These are phyloP conservation scores for Pichia sp. DNA, from an alignment of 1,139 yeast species.

Conservation along the genomic window DNA sequence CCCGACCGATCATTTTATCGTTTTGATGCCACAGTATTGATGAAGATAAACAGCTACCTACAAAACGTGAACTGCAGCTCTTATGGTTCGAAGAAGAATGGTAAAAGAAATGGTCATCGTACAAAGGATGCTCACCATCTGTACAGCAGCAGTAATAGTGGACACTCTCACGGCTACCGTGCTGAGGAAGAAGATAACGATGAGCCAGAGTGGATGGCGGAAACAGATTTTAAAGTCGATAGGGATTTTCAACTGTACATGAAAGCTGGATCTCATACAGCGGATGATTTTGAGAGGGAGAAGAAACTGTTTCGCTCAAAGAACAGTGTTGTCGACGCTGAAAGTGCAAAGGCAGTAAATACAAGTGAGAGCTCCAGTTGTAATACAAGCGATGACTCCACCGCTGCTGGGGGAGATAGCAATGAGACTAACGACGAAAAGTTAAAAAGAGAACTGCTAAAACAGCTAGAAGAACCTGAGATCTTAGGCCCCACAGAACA, in stretches of 20 bases:
- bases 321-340: slow-evolving; percentile 12
- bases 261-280: slow-evolving; percentile 25
- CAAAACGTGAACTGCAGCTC: slow-evolving; percentile 6
- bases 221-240: slow-evolving; percentile 31
- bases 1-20: slow-evolving; percentile 27
- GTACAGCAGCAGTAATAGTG: neutral
- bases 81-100: neutral
- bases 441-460: slow-evolving; percentile 11
- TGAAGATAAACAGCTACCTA: slow-evolving; percentile 10
- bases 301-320: slow-evolving; percentile 22
- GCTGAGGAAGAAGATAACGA: slow-evolving; percentile 13
- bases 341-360: neutral
- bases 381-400: neutral
- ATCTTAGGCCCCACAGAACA: slow-evolving; percentile 21
- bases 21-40: slow-evolving; percentile 16
- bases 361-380: neutral
- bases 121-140: neutral
- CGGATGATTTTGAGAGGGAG: slow-evolving; percentile 30
- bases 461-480: slow-evolving; percentile 19
- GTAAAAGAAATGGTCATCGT: slow-evolving; percentile 1
- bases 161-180: neutral
- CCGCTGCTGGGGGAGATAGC: neutral
- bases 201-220: slow-evolving; percentile 31
- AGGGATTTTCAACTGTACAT: slow-evolving; percentile 25
- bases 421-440: neutral